Percentiles rank a stretch among this genome's conserved stretches.
These are phyloP conservation scores for Zymoseptoria passerinii DNA, from an alignment of 2,329 filamentous ascomycete genomes.

Conservation along the genomic window DNA sequence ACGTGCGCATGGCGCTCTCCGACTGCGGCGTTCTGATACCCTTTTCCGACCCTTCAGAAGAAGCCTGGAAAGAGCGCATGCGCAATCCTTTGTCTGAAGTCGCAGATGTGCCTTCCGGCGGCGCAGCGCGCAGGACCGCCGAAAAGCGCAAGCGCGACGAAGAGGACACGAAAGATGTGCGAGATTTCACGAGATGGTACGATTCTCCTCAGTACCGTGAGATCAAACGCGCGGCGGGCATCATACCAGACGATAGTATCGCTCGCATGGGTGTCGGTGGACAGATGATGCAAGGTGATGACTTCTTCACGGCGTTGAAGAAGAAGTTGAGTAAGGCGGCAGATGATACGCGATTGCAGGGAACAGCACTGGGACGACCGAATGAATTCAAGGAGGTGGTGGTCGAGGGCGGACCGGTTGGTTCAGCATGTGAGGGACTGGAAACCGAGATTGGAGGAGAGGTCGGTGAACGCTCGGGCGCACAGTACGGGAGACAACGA, in stretches of 20 bases:
- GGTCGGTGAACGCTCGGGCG: slow-evolving; percentile 1
- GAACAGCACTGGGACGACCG: slow-evolving; percentile 70
- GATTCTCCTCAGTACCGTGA: slow-evolving; percentile 65
- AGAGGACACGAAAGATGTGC: slow-evolving; percentile 72
- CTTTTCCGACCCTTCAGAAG: slow-evolving; percentile 57
- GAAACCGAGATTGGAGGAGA: slow-evolving; percentile 34
- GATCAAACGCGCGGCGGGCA: slow-evolving; percentile 72
- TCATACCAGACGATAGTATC: slow-evolving; percentile 39
- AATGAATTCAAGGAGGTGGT: slow-evolving; percentile 63
- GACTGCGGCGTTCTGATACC: slow-evolving; percentile 69
- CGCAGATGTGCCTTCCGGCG: slow-evolving; percentile 30
- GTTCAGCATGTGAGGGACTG: slow-evolving; percentile 60
- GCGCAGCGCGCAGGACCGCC: slow-evolving; percentile 24
- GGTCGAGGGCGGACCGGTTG: slow-evolving; percentile 66
- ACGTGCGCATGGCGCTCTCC: slow-evolving; percentile 78
- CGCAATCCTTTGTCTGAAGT: slow-evolving; percentile 38
- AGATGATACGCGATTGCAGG: slow-evolving; percentile 76
- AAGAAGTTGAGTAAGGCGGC: slow-evolving; percentile 80
- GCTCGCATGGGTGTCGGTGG: slow-evolving; percentile 35
- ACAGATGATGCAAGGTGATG: slow-evolving; percentile 35
- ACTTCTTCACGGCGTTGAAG: slow-evolving; percentile 56
- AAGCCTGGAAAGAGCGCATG: slow-evolving; percentile 52
- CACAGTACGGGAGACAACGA: background rate
- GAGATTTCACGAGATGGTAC: slow-evolving; percentile 73
- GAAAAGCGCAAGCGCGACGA: slow-evolving; percentile 43